Percentiles rank a stretch among this genome's conserved stretches.
phyloP scores from a whole-genome alignment of 1,284 basidiomycete species.

The Singerocomus inundabilis region DNA sequence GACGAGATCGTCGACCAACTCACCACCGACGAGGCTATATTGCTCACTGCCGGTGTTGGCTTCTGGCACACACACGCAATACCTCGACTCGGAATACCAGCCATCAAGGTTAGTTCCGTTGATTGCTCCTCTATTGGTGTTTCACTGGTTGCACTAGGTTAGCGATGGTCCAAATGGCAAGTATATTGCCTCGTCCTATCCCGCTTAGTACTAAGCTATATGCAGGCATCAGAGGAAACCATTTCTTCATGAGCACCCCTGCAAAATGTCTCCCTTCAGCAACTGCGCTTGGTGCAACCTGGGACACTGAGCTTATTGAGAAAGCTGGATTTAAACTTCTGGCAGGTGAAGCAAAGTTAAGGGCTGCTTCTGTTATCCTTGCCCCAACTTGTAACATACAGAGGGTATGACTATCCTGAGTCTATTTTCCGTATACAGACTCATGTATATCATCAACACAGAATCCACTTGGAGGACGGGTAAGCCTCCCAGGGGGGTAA shows the following conservation, averaged over 20 bases:
- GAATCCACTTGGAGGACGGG: conserved; percentile 73
- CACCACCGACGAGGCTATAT: conserved; percentile 70
- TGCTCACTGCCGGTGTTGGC: conserved; percentile 67
- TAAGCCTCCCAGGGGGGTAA: conserved; percentile 29
- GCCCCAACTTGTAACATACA: conserved; percentile 83
- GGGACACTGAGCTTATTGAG: conserved; percentile 64
- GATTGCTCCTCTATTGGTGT: neutral
- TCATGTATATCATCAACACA: conserved; percentile 22
- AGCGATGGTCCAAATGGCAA: conserved; percentile 73
- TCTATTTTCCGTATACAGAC: neutral
- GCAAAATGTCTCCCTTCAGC: conserved; percentile 63
- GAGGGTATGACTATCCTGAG: conserved; percentile 40
- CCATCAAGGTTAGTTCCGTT: conserved; percentile 54
- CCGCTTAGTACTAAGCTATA: neutral
- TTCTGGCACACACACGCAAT: conserved; percentile 74
- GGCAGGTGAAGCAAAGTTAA: conserved; percentile 68
- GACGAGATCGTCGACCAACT: conserved; percentile 60
- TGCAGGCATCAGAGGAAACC: conserved; percentile 50
- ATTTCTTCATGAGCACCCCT: conserved; percentile 64
- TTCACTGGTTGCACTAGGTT: conserved; percentile 42
- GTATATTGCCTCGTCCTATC: neutral
- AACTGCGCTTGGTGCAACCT: conserved; percentile 74
- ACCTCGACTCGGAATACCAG: conserved; percentile 64
- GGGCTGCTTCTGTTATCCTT: conserved; percentile 66
- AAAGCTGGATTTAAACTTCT: conserved; percentile 64